Conservation (phyloP, 371 early-diverging fungal species). For the Actinomucor elegans region DNA sequence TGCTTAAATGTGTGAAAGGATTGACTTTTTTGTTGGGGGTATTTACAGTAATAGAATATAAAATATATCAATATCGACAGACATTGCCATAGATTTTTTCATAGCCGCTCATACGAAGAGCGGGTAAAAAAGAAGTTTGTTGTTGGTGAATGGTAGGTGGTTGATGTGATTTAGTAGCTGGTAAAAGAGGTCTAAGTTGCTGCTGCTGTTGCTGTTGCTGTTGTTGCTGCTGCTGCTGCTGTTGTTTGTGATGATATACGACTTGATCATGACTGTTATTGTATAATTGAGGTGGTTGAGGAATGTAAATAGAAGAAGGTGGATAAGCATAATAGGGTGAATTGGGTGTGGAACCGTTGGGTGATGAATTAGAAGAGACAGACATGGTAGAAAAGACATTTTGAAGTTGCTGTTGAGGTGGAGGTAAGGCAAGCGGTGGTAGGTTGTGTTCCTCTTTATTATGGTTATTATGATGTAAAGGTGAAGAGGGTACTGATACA, state of each 20-base stretch:
- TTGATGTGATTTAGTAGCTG: conserved; percentile 18
- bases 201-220: conserved; percentile 5
- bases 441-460: neutral
- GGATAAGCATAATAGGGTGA: conserved; percentile 3
- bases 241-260: conserved; percentile 1
- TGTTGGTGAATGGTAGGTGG: conserved; percentile 4
- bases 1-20: too few relatives aligned
- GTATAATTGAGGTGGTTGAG: conserved; percentile 22
- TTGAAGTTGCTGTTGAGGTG: conserved; percentile 8
- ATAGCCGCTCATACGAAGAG: conserved; percentile 35
- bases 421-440: neutral
- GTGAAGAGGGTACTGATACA: conserved; percentile 17
- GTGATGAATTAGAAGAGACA: conserved; percentile 6
- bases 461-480: neutral
- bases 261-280: conserved; percentile 1
- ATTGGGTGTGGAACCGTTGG: conserved; percentile 1
- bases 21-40: too few relatives aligned
- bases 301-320: conserved; percentile 13
- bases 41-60: neutral
- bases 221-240: conserved; percentile 10
- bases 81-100: conserved; percentile 39
- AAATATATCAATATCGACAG: conserved; percentile 30
- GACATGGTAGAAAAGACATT: conserved; percentile 9
- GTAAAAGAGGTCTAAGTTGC: conserved; percentile 20
- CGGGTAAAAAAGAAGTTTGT: conserved; percentile 14